These are phyloP conservation scores for Thinopyrum elongatum DNA, from an alignment of 176 grass and related monocot genomes.

Conservation along the genomic window DNA sequence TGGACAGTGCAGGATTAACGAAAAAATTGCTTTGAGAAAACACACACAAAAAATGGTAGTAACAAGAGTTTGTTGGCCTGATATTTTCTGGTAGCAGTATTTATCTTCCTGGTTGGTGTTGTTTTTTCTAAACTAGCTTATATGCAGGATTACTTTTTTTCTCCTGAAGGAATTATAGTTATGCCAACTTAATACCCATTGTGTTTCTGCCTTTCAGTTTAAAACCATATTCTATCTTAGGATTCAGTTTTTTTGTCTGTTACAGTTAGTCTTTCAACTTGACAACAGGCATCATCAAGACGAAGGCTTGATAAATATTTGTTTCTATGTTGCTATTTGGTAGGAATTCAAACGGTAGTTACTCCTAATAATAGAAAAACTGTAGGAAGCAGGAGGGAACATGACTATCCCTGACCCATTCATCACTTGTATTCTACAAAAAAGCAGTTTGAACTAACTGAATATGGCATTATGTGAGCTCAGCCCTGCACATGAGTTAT, in stretches of 20 bases:
- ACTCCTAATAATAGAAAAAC: neutral
- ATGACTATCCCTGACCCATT: neutral
- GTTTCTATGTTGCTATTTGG: neutral
- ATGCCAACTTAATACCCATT: neutral
- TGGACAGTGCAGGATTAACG: neutral
- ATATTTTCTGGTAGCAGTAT: neutral
- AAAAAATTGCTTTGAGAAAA: neutral
- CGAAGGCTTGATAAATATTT: neutral
- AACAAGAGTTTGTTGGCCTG: neutral
- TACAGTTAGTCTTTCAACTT: neutral
- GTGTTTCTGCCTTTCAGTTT: neutral
- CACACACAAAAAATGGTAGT: neutral
- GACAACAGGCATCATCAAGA: neutral
- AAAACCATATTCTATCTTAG: neutral
- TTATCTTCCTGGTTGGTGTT: neutral
- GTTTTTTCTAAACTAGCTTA: neutral
- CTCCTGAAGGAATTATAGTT: neutral
- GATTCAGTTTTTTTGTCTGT: neutral
- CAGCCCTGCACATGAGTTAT: neutral
- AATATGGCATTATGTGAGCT: neutral
- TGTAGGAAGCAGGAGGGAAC: neutral
- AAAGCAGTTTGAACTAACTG: neutral
- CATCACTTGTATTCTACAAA: neutral
- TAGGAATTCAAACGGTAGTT: neutral
- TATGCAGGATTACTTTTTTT: neutral